Evolutionary conservation across 257 asterid genomes (phyloP).

Genomic region (Solanum pinnatisectum): DNA sequence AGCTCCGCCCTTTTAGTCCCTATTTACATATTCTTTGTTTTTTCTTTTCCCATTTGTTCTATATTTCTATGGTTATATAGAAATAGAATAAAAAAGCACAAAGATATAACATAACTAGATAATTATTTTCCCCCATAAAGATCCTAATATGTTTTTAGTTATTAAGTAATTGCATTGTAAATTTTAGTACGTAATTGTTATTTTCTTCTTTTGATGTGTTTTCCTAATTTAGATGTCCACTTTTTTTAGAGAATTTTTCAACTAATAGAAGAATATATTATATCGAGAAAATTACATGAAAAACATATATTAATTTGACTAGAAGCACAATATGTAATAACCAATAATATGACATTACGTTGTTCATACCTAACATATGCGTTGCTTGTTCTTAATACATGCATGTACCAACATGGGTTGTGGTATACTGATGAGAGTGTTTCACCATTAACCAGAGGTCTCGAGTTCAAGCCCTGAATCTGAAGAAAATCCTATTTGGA

Average conservation of each 20-base stretch:
- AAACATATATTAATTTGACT: too few species aligned
- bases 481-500: too few species aligned
- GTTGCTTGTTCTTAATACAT: too few species aligned
- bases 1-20: too few species aligned
- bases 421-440: too few species aligned
- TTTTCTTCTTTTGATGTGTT: neutral
- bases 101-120: neutral
- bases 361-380: too few species aligned
- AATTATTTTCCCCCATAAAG: neutral
- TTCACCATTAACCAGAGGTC: too few species aligned
- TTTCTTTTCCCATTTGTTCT: neutral
- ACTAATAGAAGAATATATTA: too few species aligned
- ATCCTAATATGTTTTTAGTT: neutral
- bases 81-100: neutral
- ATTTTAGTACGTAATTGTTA: neutral
- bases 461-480: too few species aligned
- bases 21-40: too few species aligned
- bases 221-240: neutral
- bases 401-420: too few species aligned
- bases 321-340: neutral
- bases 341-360: neutral
- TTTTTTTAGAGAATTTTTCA: neutral
- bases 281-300: neutral
- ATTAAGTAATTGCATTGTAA: neutral
- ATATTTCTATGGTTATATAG: neutral